phyloP scores from a whole-genome alignment of 2,329 filamentous ascomycete genomes.

The Escovopsis sp. region DNA sequence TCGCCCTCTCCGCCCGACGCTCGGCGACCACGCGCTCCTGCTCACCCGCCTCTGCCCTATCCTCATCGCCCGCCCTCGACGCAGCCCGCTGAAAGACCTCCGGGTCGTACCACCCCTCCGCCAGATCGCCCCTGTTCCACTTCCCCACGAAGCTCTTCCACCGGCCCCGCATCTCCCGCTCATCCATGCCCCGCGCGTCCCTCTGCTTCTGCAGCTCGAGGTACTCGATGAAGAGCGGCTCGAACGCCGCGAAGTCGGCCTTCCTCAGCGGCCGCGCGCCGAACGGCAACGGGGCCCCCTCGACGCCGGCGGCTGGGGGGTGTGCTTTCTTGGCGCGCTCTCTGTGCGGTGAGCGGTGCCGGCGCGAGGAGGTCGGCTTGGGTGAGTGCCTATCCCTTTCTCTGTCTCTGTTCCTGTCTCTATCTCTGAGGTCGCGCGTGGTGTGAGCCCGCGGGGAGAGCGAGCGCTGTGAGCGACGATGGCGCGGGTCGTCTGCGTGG shows the following conservation, averaged over 20 bases:
- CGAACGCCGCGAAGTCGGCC: constrained; percentile 50
- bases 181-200: constrained; percentile 51
- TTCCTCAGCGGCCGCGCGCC: constrained; percentile 52
- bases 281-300: constrained; percentile 40
- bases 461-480: constrained; percentile 1
- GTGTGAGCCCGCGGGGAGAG: background rate
- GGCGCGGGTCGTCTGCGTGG: constrained; percentile 1
- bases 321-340: constrained; percentile 4
- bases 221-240: constrained; percentile 67
- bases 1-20: background rate
- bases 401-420: background rate
- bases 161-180: constrained; percentile 62
- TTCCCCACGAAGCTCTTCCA: constrained; percentile 90
- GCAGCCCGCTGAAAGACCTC: constrained; percentile 38
- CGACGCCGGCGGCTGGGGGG: background rate
- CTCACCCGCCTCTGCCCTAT: background rate
- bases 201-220: constrained; percentile 76
- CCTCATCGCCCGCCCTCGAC: too few relatives aligned
- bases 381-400: too few relatives aligned
- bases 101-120: constrained; percentile 88
- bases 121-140: constrained; percentile 83
- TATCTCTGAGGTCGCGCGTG: constrained; percentile 6
- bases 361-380: constrained; percentile 6
- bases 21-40: background rate
- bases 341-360: constrained; percentile 12